phyloP scores from a whole-genome alignment of 2,329 filamentous ascomycete genomes.

The Diaporthe ilicicola region DNA sequence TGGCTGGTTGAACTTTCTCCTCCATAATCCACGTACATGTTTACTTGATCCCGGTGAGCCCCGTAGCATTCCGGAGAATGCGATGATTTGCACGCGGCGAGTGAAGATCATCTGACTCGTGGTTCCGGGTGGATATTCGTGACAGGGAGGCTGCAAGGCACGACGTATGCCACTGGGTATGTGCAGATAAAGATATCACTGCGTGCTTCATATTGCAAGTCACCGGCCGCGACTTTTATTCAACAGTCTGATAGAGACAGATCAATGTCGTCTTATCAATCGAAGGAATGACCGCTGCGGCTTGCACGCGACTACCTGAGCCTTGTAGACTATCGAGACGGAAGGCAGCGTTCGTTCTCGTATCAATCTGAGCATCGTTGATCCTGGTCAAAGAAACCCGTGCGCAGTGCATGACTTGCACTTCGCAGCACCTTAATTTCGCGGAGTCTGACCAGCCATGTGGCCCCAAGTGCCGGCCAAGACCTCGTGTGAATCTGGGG shows the following conservation, averaged over 20 bases:
- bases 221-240: background rate
- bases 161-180: background rate
- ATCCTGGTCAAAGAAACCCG: conserved; percentile 1
- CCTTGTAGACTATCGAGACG: background rate
- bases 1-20: conserved; percentile 18
- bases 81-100: conserved; percentile 12
- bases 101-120: conserved; percentile 19
- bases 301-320: background rate
- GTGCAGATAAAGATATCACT: background rate
- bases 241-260: too few relatives aligned
- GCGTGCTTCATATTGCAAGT: background rate
- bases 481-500: background rate
- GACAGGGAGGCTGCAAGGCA: conserved; percentile 13
- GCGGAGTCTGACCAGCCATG: conserved; percentile 10
- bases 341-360: background rate
- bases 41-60: conserved; percentile 4
- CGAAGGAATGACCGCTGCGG: background rate
- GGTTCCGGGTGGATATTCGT: conserved; percentile 1
- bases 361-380: conserved; percentile 21
- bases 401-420: conserved; percentile 10
- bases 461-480: background rate
- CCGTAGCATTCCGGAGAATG: background rate
- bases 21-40: conserved; percentile 7
- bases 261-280: too few relatives aligned
- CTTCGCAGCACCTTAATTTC: conserved; percentile 4